These are phyloP conservation scores for Taxillus chinensis DNA, from an alignment of 164 flowering plant genomes.

Conservation along the genomic window DNA sequence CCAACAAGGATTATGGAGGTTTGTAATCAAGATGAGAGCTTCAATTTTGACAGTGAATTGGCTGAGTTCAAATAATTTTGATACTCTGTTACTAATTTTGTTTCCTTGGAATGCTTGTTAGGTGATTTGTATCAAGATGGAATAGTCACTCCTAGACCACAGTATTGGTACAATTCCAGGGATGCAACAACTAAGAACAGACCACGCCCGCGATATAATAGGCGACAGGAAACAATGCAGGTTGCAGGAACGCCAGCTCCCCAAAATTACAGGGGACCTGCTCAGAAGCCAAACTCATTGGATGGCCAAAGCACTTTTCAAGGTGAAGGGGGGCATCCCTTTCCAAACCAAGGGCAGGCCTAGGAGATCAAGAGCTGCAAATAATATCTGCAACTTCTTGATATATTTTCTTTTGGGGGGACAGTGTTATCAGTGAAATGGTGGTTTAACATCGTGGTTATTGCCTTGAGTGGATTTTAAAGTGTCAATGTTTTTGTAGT, in stretches of 20 bases:
- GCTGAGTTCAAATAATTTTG: background rate
- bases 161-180: constrained; percentile 52
- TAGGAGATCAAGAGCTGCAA: background rate
- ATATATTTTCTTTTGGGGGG: too few relatives aligned
- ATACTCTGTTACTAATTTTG: background rate
- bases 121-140: constrained; percentile 91
- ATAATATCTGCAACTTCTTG: too few relatives aligned
- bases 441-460: too few relatives aligned
- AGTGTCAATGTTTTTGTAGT: too few relatives aligned
- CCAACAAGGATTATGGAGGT: constrained; percentile 99
- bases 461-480: too few relatives aligned
- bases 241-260: constrained; percentile 38
- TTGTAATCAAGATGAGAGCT: constrained; percentile 4
- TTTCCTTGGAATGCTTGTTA: constrained; percentile 14
- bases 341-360: constrained; percentile 4
- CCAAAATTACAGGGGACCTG: constrained; percentile 20
- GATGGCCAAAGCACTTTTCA: constrained; percentile 17
- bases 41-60: background rate
- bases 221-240: constrained; percentile 73
- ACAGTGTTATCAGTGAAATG: too few relatives aligned
- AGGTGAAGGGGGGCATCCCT: constrained; percentile 13
- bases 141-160: constrained; percentile 89
- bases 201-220: constrained; percentile 78
- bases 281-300: constrained; percentile 15
- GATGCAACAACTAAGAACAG: constrained; percentile 38